Percentiles rank a stretch among this genome's conserved stretches.
These are phyloP conservation scores for Styphnolobium japonicum DNA, from an alignment of 306 rosid genomes.

Conservation along the genomic window DNA sequence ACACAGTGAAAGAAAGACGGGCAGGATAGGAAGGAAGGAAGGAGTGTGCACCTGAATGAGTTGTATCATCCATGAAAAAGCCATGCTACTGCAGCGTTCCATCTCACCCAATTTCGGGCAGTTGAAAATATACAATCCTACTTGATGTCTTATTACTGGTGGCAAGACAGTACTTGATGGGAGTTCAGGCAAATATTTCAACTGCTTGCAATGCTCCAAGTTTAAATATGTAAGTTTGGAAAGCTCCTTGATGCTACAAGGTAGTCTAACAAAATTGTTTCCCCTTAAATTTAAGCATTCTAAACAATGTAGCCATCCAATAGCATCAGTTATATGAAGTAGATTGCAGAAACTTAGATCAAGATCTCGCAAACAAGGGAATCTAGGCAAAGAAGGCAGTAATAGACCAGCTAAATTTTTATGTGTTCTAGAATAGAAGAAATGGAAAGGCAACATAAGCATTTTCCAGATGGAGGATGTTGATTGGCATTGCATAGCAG, in stretches of 20 bases:
- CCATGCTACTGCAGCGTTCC: neutral
- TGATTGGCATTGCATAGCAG: neutral
- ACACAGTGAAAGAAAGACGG: neutral
- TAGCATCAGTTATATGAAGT: neutral
- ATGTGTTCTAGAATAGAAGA: neutral
- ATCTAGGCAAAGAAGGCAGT: neutral
- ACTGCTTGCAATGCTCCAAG: neutral
- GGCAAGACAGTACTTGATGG: neutral
- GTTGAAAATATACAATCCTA: neutral
- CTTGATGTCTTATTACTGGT: neutral
- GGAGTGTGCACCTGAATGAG: neutral
- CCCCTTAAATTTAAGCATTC: neutral
- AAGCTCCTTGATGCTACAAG: neutral
- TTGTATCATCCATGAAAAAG: neutral
- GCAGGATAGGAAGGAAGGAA: neutral
- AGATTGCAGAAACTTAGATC: neutral
- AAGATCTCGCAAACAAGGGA: neutral
- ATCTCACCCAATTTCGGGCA: neutral
- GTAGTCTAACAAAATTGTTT: neutral
- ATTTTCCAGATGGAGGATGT: neutral
- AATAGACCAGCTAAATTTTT: neutral
- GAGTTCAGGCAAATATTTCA: neutral
- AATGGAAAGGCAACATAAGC: neutral
- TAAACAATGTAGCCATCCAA: neutral
- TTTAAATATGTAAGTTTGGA: neutral